Evolutionary conservation across 2,329 filamentous ascomycete species (phyloP).

Genomic region (Scedosporium boydii): DNA sequence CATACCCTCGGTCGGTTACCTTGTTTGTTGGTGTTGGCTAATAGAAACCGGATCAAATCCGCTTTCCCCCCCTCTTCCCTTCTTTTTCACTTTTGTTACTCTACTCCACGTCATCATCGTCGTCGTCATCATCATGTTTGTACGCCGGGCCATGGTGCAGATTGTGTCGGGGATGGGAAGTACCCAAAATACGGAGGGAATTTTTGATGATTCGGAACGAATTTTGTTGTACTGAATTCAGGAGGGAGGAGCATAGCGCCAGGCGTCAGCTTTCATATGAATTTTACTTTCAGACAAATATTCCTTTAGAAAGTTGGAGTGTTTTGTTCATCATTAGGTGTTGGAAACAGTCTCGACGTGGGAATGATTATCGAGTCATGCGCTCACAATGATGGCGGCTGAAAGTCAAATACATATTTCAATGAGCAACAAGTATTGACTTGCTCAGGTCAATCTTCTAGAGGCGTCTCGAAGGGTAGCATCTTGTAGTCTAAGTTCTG

Average conservation of each 20-base stretch:
- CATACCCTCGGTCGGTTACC: neutral
- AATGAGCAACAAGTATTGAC: too few species aligned
- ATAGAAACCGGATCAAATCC: neutral
- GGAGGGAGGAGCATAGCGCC: conserved; percentile 1
- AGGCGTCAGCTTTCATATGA: neutral
- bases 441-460: too few species aligned
- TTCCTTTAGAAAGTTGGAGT: too few species aligned
- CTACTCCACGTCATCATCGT: neutral
- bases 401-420: too few species aligned
- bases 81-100: neutral
- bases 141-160: neutral
- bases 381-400: too few species aligned
- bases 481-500: neutral
- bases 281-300: neutral
- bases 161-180: neutral
- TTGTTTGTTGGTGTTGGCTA: neutral
- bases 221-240: neutral
- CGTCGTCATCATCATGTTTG: neutral
- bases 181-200: neutral
- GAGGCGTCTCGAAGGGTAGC: too few species aligned
- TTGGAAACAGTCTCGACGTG: too few species aligned
- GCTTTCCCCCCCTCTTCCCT: neutral
- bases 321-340: neutral
- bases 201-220: neutral
- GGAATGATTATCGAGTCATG: too few species aligned